Evolutionary conservation across 768 basidiomycete species (phyloP).

Genomic region (Plicaturopsis crispa): DNA sequence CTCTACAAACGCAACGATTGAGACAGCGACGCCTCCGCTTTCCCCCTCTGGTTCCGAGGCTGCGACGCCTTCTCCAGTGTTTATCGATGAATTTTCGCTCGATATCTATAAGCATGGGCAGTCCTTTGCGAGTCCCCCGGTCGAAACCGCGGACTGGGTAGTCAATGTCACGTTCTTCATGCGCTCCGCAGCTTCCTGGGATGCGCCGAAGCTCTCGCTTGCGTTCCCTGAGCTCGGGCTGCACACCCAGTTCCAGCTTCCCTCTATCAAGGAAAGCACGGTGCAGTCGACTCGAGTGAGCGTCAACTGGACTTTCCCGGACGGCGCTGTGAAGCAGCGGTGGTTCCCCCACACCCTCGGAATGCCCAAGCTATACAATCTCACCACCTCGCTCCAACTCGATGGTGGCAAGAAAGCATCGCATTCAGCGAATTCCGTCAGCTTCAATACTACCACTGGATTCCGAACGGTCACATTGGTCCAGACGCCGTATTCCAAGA

Average conservation of each 20-base stretch:
- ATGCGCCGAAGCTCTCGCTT: constrained; percentile 30
- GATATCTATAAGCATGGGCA: constrained; percentile 50
- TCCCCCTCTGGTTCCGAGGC: constrained; percentile 16
- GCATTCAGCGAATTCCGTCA: constrained; percentile 15
- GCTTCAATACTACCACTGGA: constrained; percentile 39
- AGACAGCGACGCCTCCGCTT: constrained; percentile 15
- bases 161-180: constrained; percentile 46
- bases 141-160: constrained; percentile 45
- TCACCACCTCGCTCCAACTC: constrained; percentile 33
- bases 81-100: constrained; percentile 44
- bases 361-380: constrained; percentile 45
- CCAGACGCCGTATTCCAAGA: constrained; percentile 37
- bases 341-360: constrained; percentile 55
- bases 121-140: constrained; percentile 32
- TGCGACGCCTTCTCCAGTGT: constrained; percentile 22
- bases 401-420: constrained; percentile 6
- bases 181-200: constrained; percentile 30
- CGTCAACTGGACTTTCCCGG: constrained; percentile 37
- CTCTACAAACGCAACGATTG: constrained; percentile 8
- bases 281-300: constrained; percentile 25
- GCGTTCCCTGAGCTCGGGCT: constrained; percentile 40
- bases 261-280: constrained; percentile 11
- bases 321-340: constrained; percentile 31
- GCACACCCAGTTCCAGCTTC: constrained; percentile 24
- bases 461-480: constrained; percentile 53